Conservation (phyloP, 805 yeast genomes). For the Lipomyces yamanashiensis region DNA sequence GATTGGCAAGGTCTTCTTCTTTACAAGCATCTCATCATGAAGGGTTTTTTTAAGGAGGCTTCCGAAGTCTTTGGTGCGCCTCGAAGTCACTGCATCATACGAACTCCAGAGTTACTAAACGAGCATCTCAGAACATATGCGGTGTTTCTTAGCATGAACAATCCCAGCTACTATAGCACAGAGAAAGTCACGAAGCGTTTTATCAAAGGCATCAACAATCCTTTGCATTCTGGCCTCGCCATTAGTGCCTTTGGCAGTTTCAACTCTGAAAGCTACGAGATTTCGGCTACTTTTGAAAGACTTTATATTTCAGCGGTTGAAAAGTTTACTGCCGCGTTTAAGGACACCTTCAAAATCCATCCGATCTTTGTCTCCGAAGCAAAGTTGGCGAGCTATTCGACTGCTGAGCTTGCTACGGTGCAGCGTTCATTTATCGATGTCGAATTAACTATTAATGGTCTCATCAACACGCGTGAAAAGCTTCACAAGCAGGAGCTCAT, state of each 20-base stretch:
- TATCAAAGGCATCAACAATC: slow-evolving; percentile 2
- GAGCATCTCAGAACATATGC: slow-evolving; percentile 1
- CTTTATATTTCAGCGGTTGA: background rate
- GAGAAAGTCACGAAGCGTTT: slow-evolving; percentile 1
- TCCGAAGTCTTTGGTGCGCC: slow-evolving; percentile 3
- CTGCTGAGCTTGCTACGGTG: background rate
- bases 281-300: background rate
- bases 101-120: background rate
- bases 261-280: background rate
- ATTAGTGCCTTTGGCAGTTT: slow-evolving; percentile 2
- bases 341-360: background rate
- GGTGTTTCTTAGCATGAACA: background rate
- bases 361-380: slow-evolving; percentile 2
- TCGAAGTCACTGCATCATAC: background rate
- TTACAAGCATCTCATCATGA: slow-evolving; percentile 9
- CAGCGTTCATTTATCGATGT: slow-evolving; percentile 7
- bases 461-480: background rate
- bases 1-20: slow-evolving; percentile 23
- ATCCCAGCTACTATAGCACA: background rate
- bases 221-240: slow-evolving; percentile 8
- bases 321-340: background rate
- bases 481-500: background rate
- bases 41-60: slow-evolving; percentile 18
- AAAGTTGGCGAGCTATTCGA: background rate
- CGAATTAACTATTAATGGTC: slow-evolving; percentile 6